Base-by-base conservation (phyloP, 208 protist species). In the Leishmania lainsoni region DNA sequence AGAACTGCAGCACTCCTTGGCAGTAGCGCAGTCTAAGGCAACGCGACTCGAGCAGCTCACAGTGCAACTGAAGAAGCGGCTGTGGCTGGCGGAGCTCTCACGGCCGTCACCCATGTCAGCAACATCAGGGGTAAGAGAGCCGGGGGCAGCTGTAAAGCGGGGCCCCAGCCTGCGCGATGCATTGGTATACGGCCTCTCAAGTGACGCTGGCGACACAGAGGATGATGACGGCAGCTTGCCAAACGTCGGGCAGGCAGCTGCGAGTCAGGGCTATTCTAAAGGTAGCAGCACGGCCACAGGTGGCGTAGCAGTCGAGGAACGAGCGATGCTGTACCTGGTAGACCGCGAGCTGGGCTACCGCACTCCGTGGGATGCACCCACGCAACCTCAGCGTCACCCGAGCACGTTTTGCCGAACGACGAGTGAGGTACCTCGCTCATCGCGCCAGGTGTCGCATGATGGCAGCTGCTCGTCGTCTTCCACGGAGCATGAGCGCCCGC, bases 51-150 rank as follows among this genome's bases (percentile, higher is more conserved):
- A 91, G 76, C 80, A 84, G 59, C 84, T 87, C 71, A 85, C 83
- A 49, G 69, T 89, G 29, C 80, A 79, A 35, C 85, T 93, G 49
- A 93, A 93, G 84, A 91, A 93, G 81, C 84, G 82, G n/a, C 59
- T 90, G 29, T 88, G 87, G 68, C 75, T 86, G 26, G 59, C 76
- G 6, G 85, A 93, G 81, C 54, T 81, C 29, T 54, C 72, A 48
- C 72, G 32, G 49, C 51, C n/a, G 51, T 45, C 51, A 1, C 72
- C 72, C n/a, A 45, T 26, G 17, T 2, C 72, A 10, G 72, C 10
- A 14, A 45, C 51, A n/a, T 16, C n/a, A 22, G 9, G n/a, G 14
- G 16, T 32, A 0, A 12, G 5, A 16, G 32, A n/a, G 51, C 5
- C 14, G 32, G 22, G 29, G 35, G 45, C 45, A 32, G 45, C 45